Evolutionary conservation across 1,284 basidiomycete species (phyloP), one percentile per base, ranked within the genome.

Genomic region (Fomitopsis betulina): DNA sequence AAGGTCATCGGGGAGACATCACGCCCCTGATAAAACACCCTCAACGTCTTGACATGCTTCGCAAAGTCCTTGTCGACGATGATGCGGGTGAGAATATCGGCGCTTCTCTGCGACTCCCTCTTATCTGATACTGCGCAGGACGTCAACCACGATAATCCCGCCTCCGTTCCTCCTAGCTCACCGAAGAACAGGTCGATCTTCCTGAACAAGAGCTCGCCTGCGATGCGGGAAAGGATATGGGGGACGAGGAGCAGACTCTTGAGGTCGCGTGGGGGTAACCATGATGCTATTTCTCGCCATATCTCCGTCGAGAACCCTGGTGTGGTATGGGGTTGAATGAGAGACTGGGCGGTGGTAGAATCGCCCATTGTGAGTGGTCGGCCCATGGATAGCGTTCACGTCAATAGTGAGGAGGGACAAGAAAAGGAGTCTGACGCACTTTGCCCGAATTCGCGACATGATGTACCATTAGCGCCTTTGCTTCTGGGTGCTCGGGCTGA

Each of bases 401-500:
- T 38, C 23, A 49, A 23, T 35, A 37, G 35, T 32, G 35, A 37
- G 49, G 17, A 51, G 49, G 49, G 25, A 47, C 23, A 30, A 51
- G 49, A 37, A 35, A 30, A 52, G 38, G 42, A 32, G 58, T 33
- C 27, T 10, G 25, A 55, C 66, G 58, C 59, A 73, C 72, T 66
- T 70, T 70, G 43, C 68, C 67, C 23, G 62, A 56, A 58, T 62
- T 63, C 27, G 62, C 66, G 67, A 68, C 63, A 53, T 70, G 67
- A 60, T 73, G 71, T 45, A 83, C 77, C 54, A 87, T 77, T 61
- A 89, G 72, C 8, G 78, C 75, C 61, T 81, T 81, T 23, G 86
- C 87, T 67, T 88, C 87, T 59, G 80, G 76, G 71, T 89, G 85
- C 65, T 84, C 83, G 57, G 87, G 86, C 62, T 89, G 85, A 53